Base-by-base conservation (phyloP, 331 rosid species). In the Telfairia occidentalis region DNA sequence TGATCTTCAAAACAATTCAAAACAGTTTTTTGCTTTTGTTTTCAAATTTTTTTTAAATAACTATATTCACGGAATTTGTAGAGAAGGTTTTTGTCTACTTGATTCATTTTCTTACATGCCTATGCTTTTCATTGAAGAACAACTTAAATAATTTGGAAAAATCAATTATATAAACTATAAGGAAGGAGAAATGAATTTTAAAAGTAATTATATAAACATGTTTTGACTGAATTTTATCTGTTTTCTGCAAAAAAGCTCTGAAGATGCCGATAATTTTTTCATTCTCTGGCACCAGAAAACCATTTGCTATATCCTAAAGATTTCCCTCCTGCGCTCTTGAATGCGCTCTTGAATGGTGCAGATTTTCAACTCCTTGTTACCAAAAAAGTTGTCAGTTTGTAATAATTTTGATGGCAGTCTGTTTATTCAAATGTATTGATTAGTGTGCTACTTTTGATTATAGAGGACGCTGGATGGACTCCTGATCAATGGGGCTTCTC, bases 391-490 rank as follows among this genome's bases (percentile, higher is more conserved):
- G 40, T 8, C 60, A 11, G 23, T 29, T 48, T 18, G 57, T 32
- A 45, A 73, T 35, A 52, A 19, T 34, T 73, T 78, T 53, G 9
- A 7, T 29, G 24, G n/a, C 43, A 3, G 9, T 63, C 26, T 63
- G 28, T 32, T 35, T 18, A 63, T 63, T 63, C 48, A 18, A 10
- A 63, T 63, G 34, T 52, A 61, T 5, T 61, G 32, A 5, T 34
- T 60, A 66, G 78, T 75, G 37, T 78, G 76, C 52, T 75, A 18
- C 65, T 79, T 87, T 78, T 86, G 75, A 81, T 78, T 18, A 84
- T 81, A 95, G 97, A 90, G 81, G 97, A 88, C 82, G 99, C 97
- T 50, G 97, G 97, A 53, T 92, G 97, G 96, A 92, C 96, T 45
- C 90, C 96, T 81, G 99, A 95, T 79, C 99, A 92, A 81, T 92